Base-by-base conservation (phyloP, 108 stramenopile genomes). In the Schizochytrium sp. region DNA sequence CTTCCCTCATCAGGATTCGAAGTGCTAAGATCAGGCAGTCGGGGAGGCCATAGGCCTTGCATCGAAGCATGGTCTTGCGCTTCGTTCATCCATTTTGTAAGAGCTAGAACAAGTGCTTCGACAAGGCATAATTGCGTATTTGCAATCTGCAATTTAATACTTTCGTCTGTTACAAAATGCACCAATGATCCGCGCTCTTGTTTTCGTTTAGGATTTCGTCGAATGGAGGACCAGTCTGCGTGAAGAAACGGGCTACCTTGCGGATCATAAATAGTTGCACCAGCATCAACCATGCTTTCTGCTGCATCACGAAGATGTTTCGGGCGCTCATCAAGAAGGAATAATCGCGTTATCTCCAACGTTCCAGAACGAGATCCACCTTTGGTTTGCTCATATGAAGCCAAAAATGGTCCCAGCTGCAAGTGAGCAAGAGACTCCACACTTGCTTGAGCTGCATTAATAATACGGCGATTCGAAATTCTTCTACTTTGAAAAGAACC, bases 1-100 rank as follows among this genome's bases (percentile, higher is more conserved):
- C 28, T 8, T 7, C 42, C 12, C 7, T 8, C 28, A 15, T 69
- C 3, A 7, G 19, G 42, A 1, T 12, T 15, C 10, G 64, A 15
- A 7, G 44, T 44, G 15, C 12, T 13, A 38, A 69, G 8, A 15
- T 69, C 64, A 8, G 64, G 64, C 42, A 69, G 44, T 10, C 64
- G 64, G 1, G 64, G 64, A 38, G 64, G 64, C 64, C 64, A 69
- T 1, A 69, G 64, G 64, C 28, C 28, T 44, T 69, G 64, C 64
- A 69, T 69, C 44, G 19, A 5, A 15, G 64, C 64, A 44, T 69
- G 64, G 0, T 15, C 15, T 44, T 69, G 19, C 19, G 64, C 64
- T 3, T 69, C 64, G 28, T 69, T 69, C 42, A 38, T 15, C 64
- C 64, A 69, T 38, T 15, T 7, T 8, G 64, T 44, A 28, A 38